A percentile compares a stretch with the other conserved stretches of the same genome.
Evolutionary conservation across 176 grass and related monocot species (phyloP).

Genomic region (Oryza meyeriana): DNA sequence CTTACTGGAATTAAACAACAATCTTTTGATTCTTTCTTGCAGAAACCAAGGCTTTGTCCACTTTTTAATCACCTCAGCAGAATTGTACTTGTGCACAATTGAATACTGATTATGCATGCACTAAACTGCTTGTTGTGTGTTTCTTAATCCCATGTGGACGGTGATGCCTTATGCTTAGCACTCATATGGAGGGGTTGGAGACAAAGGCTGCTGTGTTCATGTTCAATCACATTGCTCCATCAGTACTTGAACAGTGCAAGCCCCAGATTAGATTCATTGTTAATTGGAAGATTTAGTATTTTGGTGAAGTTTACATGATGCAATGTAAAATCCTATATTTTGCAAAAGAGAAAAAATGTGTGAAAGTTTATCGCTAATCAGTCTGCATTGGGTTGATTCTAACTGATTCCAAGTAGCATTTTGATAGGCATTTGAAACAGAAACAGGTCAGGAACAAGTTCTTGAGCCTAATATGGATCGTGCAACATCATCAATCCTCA

Average conservation of each 20-base stretch:
- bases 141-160: conserved; percentile 38
- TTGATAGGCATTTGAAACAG: conserved; percentile 9
- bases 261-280: conserved; percentile 27
- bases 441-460: conserved; percentile 6
- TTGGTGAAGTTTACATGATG: neutral
- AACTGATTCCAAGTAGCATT: neutral
- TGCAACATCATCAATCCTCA: conserved; percentile 1
- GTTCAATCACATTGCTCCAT: conserved; percentile 45
- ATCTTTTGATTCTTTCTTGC: conserved; percentile 43
- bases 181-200: conserved; percentile 24
- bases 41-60: conserved; percentile 32
- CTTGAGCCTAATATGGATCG: conserved; percentile 13
- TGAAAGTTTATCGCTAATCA: neutral
- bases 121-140: conserved; percentile 23
- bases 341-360: neutral
- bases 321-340: neutral
- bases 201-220: conserved; percentile 51
- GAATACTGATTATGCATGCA: conserved; percentile 43
- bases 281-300: conserved; percentile 1
- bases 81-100: conserved; percentile 38
- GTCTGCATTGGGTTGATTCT: neutral
- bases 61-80: conserved; percentile 18
- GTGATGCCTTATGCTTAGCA: conserved; percentile 30
- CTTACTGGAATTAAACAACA: neutral
- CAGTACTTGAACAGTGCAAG: conserved; percentile 22